Evolutionary conservation across 2,329 filamentous ascomycete species (phyloP).

Genomic region (Dryadomyces quercus-mongolicae): DNA sequence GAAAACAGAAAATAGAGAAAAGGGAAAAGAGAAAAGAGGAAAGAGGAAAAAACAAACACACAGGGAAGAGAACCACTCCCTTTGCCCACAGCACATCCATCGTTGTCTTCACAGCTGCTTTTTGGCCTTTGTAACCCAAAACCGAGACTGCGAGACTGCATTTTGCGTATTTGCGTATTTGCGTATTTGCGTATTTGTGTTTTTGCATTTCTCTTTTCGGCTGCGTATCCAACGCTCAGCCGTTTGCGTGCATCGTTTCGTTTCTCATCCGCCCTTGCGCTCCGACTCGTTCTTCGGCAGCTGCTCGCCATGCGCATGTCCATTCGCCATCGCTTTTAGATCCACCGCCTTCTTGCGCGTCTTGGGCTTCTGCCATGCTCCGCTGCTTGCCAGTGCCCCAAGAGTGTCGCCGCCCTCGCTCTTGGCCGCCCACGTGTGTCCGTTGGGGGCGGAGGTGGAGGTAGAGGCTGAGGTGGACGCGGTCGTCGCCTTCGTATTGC

Average conservation of each 20-base stretch:
- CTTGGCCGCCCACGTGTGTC: slow-evolving; percentile 40
- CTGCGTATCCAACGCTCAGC: not conserved
- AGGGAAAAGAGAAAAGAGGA: no score
- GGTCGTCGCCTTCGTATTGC: no score
- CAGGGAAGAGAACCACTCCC: no score
- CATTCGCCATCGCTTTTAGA: slow-evolving; percentile 32
- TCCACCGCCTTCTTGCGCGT: slow-evolving; percentile 38
- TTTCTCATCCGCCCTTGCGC: slow-evolving; percentile 48
- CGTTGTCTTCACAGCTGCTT: not conserved
- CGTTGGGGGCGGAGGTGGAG: slow-evolving; percentile 22
- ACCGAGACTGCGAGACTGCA: no score
- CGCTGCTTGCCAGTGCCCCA: slow-evolving; percentile 15
- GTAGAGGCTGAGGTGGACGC: no score
- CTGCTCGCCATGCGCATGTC: slow-evolving; percentile 34
- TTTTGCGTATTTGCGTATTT: no score
- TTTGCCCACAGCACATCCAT: no score
- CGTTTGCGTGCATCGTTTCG: not conserved
- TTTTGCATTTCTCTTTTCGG: no score
- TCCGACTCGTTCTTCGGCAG: slow-evolving; percentile 46
- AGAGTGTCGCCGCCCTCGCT: slow-evolving; percentile 32
- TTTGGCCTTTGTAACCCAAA: no score
- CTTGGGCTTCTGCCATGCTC: slow-evolving; percentile 47
- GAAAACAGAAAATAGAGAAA: not conserved
- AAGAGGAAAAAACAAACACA: no score
- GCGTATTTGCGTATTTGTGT: no score